Percentiles rank a stretch among this genome's conserved stretches.
phyloP scores from a whole-genome alignment of 2,329 filamentous ascomycete genomes.

The Blastomyces gilchristii region DNA sequence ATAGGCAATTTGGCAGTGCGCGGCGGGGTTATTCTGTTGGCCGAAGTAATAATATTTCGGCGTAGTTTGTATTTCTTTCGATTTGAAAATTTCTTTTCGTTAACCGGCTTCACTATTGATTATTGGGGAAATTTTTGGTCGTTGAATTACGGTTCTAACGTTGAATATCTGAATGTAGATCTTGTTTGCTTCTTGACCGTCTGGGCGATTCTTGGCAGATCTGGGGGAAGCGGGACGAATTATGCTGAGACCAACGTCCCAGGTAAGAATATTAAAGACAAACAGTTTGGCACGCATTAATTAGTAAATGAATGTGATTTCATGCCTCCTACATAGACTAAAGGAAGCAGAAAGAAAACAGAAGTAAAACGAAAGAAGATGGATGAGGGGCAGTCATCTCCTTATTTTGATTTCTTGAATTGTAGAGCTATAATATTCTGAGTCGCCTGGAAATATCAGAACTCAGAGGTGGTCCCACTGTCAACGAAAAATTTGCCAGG shows the following conservation, averaged over 20 bases:
- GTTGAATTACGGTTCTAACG: too few species aligned
- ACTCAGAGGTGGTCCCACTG: conserved; percentile 1
- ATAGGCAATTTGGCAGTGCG: too few species aligned
- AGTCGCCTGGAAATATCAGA: neutral
- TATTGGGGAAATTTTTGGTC: too few species aligned
- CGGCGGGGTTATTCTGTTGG: neutral
- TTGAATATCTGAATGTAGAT: neutral
- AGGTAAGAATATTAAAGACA: neutral
- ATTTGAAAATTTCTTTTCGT: too few species aligned
- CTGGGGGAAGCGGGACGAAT: neutral
- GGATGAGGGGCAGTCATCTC: neutral
- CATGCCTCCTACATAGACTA: neutral
- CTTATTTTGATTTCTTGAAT: neutral
- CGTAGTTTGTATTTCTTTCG: neutral
- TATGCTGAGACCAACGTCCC: neutral
- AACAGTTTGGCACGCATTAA: neutral
- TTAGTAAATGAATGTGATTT: too few species aligned
- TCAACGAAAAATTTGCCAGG: conserved; percentile 1
- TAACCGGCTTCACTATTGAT: neutral
- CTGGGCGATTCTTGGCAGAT: neutral
- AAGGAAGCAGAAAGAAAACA: neutral
- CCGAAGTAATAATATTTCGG: neutral
- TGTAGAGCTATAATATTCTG: neutral
- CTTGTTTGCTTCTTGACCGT: neutral
- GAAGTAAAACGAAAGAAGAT: neutral